Evolutionary conservation across 345 rosid species (phyloP), one percentile per base, ranked within the genome.

Genomic region (Lumnitzera racemosa): DNA sequence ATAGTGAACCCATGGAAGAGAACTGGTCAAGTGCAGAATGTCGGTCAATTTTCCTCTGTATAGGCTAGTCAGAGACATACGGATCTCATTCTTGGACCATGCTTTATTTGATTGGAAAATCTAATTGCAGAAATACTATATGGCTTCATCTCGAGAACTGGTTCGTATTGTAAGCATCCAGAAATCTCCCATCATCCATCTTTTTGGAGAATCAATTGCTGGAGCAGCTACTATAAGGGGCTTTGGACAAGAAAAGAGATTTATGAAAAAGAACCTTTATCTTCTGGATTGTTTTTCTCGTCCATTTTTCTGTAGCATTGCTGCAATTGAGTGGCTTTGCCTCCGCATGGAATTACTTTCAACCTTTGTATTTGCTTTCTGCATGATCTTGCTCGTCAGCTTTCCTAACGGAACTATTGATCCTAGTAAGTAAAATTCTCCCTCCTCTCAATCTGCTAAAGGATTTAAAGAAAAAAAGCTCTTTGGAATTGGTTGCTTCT

Each of bases 201-300:
- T 95, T 53, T 95, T 95, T 69, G 96, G 99, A 2, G 99, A 95
- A 79, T 90, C 99, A 63, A 95, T 95, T 69, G 90, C 99, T 66
- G 99, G 99, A 76, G 97, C 99, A 62, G 86, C 99, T 63, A 90
- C 97, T 11, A 90, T 95, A 72, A 88, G 99, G 83, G 99, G 99
- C 53, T 95, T 95, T 68, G 95, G 97, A 23, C 97, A 95, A 69
- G 97, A 95, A 67, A 88, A 86, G 67, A 81, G 99, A 77, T 95
- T 95, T 74, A 76, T 95, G 85, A 95, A 90, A 81, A 90, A 97
- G 72, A 95, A 95, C 72, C 86, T 95, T 46, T 88, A 84, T 78
- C 99, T 95, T 72, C 99, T 95, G 9, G 99, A 95, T 80, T 95
- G 99, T 71, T 95, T 88, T 70, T 83, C 90, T 56, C 97, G 99